A percentile compares a stretch with the other conserved stretches of the same genome.
These are phyloP conservation scores for Puccinellia tenuiflora DNA, from an alignment of 176 grass and related monocot genomes.

Conservation along the genomic window DNA sequence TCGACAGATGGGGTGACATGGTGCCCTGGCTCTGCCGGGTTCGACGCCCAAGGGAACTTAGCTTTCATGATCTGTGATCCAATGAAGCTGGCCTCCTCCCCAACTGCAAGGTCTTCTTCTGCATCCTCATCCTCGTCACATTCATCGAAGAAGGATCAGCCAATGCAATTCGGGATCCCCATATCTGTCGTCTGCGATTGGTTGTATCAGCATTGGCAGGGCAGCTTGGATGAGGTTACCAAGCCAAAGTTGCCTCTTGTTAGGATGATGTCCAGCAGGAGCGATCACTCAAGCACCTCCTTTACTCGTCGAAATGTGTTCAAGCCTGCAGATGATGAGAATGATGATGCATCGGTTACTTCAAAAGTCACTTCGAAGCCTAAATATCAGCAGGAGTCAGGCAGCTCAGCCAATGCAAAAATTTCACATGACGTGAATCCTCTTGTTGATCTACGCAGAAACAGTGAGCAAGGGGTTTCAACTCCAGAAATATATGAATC, in stretches of 20 bases:
- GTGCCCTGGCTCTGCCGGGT: constrained; percentile 83
- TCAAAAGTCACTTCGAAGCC: constrained; percentile 35
- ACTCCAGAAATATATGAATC: constrained; percentile 79
- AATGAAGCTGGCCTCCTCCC: constrained; percentile 86
- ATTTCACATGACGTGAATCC: constrained; percentile 57
- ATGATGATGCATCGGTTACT: constrained; percentile 44
- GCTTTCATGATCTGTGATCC: constrained; percentile 96
- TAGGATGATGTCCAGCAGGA: constrained; percentile 54
- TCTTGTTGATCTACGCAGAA: constrained; percentile 47
- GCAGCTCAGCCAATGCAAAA: constrained; percentile 55
- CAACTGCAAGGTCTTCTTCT: constrained; percentile 47
- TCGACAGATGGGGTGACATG: constrained; percentile 49
- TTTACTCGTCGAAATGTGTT: constrained; percentile 58
- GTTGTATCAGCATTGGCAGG: constrained; percentile 92
- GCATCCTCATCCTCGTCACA: constrained; percentile 57
- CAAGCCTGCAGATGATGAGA: constrained; percentile 46
- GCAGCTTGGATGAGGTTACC: constrained; percentile 81
- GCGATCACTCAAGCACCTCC: constrained; percentile 61
- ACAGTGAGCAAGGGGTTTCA: constrained; percentile 56
- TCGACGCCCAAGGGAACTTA: constrained; percentile 79
- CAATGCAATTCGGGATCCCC: constrained; percentile 74
- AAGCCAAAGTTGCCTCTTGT: constrained; percentile 76
- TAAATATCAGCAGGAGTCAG: constrained; percentile 53
- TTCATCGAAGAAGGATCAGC: constrained; percentile 72
- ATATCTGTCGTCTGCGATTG: constrained; percentile 84